These are phyloP conservation scores for Penicillium frequentans DNA, from an alignment of 2,329 filamentous ascomycete species.

Conservation along the genomic window DNA sequence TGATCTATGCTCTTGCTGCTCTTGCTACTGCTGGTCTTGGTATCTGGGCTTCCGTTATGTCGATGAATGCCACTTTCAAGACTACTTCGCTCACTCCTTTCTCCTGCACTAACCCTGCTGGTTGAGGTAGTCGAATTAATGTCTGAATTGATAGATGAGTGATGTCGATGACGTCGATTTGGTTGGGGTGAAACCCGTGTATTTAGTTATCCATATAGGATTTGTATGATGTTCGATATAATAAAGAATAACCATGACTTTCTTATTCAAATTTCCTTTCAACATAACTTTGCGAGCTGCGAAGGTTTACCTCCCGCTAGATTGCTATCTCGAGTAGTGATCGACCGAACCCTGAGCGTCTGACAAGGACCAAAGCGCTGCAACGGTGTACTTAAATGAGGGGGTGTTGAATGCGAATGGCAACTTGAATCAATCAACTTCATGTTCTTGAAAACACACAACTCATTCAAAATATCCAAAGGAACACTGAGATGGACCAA, in stretches of 20 bases:
- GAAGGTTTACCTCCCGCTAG: no score
- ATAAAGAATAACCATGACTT: not conserved
- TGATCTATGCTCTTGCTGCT: slow-evolving; percentile 11
- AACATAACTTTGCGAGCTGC: no score
- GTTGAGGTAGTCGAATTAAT: not conserved
- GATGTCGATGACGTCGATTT: not conserved
- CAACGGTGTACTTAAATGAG: not conserved
- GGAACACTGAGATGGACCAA: no score
- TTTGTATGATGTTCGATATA: not conserved
- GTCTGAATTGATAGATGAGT: not conserved
- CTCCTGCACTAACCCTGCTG: slow-evolving; percentile 15
- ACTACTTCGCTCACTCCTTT: slow-evolving; percentile 7
- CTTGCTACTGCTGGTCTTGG: slow-evolving; percentile 11
- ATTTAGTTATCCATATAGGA: not conserved
- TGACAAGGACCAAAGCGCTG: not conserved
- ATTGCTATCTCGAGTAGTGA: not conserved
- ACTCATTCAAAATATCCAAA: no score
- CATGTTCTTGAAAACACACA: no score
- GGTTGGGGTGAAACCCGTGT: not conserved
- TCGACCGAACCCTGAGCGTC: not conserved
- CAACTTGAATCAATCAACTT: no score
- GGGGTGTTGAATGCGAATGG: not conserved
- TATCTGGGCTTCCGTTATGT: slow-evolving; percentile 14
- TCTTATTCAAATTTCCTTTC: not conserved
- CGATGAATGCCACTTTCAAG: slow-evolving; percentile 8